Percentiles rank a stretch among this genome's conserved stretches.
phyloP scores from a whole-genome alignment of 768 basidiomycete species.

The Austroboletus eburneus region DNA sequence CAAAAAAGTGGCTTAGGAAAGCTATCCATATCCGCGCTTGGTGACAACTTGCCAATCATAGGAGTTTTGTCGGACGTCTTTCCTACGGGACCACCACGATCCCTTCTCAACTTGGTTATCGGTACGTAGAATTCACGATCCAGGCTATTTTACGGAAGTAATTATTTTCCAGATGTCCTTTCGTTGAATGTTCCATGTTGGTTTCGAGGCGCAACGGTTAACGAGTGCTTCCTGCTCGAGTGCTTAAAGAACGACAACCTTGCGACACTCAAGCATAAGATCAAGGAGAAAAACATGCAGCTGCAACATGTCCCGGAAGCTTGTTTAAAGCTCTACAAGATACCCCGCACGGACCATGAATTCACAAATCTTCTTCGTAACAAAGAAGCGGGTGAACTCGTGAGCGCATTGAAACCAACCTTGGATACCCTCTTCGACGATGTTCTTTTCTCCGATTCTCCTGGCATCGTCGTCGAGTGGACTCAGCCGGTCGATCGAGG shows the following conservation, averaged over 20 bases:
- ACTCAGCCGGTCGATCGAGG: no score
- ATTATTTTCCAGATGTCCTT: not conserved
- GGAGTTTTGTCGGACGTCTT: not conserved
- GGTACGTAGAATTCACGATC: not conserved
- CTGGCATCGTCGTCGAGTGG: no score
- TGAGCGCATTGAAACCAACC: no score
- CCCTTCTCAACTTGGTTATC: not conserved
- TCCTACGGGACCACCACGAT: not conserved
- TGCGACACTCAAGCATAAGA: not conserved
- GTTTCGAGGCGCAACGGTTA: not conserved
- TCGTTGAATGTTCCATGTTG: not conserved
- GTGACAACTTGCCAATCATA: no score
- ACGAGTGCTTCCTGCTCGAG: not conserved
- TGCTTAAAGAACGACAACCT: not conserved
- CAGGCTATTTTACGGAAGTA: not conserved
- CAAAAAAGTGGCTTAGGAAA: no score
- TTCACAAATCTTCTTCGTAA: not conserved
- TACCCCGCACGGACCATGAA: not conserved
- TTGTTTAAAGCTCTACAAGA: no score
- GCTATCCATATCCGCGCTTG: no score
- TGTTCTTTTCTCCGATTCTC: no score
- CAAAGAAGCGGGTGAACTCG: no score
- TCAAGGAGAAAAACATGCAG: not conserved
- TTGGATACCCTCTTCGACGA: not conserved
- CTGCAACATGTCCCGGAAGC: no score